These are phyloP conservation scores for Celoporthe dispersa DNA, from an alignment of 2,329 filamentous ascomycete genomes.

Conservation along the genomic window DNA sequence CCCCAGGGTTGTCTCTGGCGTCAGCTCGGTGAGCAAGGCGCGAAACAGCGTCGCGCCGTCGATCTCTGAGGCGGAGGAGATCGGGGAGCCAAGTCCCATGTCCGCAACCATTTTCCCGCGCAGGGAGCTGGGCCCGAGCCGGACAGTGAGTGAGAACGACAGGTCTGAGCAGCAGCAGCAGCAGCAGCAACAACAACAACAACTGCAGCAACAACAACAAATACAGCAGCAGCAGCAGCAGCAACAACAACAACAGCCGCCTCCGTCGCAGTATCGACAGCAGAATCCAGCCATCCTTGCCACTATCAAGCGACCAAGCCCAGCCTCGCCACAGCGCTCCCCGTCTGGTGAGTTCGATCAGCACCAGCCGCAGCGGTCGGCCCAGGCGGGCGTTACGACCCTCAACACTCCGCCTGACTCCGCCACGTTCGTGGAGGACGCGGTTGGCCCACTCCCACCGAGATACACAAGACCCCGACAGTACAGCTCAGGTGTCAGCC, in stretches of 20 bases:
- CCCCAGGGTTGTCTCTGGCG: constrained; percentile 7
- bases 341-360: constrained; percentile 28
- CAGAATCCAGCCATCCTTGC: constrained; percentile 33
- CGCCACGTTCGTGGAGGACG: constrained; percentile 41
- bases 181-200: background rate
- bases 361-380: constrained; percentile 20
- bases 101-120: constrained; percentile 13
- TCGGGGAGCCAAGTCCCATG: constrained; percentile 9
- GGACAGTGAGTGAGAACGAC: constrained; percentile 4
- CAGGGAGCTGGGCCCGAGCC: constrained; percentile 19
- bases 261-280: background rate
- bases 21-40: constrained; percentile 24
- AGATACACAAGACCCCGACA: constrained; percentile 24
- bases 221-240: background rate
- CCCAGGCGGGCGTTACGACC: constrained; percentile 43
- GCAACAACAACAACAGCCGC: constrained; percentile 6
- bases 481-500: constrained; percentile 11
- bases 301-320: constrained; percentile 29
- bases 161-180: constrained; percentile 21
- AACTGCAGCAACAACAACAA: background rate
- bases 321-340: constrained; percentile 34
- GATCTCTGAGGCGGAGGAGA: constrained; percentile 40
- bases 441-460: constrained; percentile 40
- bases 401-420: constrained; percentile 38
- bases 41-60: constrained; percentile 38